Base-by-base conservation (phyloP, 352 stramenopile genomes). In the Pythium oligandrum region DNA sequence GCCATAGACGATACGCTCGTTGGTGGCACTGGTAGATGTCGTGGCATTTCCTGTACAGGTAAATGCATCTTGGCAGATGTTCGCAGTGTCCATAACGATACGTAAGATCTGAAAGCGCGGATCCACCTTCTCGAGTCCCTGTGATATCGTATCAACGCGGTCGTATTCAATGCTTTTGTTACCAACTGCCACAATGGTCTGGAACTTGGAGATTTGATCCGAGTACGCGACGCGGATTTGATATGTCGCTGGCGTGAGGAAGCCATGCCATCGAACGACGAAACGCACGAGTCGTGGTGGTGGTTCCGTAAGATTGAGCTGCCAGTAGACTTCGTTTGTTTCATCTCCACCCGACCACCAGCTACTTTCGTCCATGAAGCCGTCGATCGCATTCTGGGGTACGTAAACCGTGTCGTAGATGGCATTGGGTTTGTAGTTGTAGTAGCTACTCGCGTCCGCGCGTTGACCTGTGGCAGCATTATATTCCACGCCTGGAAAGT, bases 251-350 rank as follows among this genome's bases (percentile, higher is more conserved):
- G 79, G 75, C 12, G 76, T 72, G 51, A 89, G 50, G 66, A 79
- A 91, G 26, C 80, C 80, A 62, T 93, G 78, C 82, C 79, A 93
- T 0, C 75, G 79, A 43, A 93, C 70, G 32, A 93, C 64, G 45
- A 90, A 70, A 9, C 80, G 71, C 38, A 65, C 64, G n/a, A 88
- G 57, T 1, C 59, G 59, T 3, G 78, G 64, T 44, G 66, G 66
- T 37, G 74, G 48, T 1, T 61, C 46, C 12, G 76, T 85, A 57
- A 93, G 66, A 55, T 92, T 90, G 12, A 90, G 61, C 63, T 92
- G 82, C 73, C 79, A 92, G 58, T 82, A 92, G 2, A 85, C 64
- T 7, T 60, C 51, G 39, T 83, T 64, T n/a, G 17, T 17, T 42
- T 75, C 60, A 43, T 82, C 68, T 37, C 77, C 82, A 4, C 71